phyloP scores from a whole-genome alignment of 768 basidiomycete species.

The Tylopilus cervinicoccineus region DNA sequence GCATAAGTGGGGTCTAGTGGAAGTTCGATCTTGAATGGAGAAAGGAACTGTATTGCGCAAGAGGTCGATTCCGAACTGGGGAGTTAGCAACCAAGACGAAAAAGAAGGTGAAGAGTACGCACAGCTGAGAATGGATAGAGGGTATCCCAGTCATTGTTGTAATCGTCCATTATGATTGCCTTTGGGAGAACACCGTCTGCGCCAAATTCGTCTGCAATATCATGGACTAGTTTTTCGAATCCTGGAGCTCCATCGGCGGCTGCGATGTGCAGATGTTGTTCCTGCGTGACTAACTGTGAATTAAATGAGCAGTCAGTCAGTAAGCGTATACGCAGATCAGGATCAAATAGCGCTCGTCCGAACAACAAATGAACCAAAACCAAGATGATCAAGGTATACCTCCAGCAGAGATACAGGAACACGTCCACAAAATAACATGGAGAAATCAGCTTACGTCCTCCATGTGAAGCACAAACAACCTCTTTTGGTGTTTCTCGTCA shows the following conservation, averaged over 20 bases:
- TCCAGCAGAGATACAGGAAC: no score
- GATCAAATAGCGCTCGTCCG: not conserved
- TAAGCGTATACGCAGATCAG: not conserved
- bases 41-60: conserved; percentile 57
- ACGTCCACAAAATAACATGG: not conserved
- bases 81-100: not conserved
- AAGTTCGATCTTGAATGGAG: conserved; percentile 75
- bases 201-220: conserved; percentile 62
- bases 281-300: conserved; percentile 61
- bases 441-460: conserved; percentile 64
- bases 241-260: conserved; percentile 81
- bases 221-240: conserved; percentile 55
- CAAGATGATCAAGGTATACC: no score
- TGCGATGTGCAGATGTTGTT: conserved; percentile 77
- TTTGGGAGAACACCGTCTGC: conserved; percentile 35
- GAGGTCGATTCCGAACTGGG: not conserved
- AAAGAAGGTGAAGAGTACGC: conserved; percentile 12
- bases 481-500: conserved; percentile 82
- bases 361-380: not conserved
- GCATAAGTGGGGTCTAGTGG: conserved; percentile 44
- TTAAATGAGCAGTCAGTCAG: conserved; percentile 1
- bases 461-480: conserved; percentile 77
- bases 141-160: conserved; percentile 86
- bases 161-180: conserved; percentile 62
- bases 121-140: conserved; percentile 80